Evolutionary conservation across 2,329 filamentous ascomycete species (phyloP).

Genomic region (Gaeumannomyces sp.): DNA sequence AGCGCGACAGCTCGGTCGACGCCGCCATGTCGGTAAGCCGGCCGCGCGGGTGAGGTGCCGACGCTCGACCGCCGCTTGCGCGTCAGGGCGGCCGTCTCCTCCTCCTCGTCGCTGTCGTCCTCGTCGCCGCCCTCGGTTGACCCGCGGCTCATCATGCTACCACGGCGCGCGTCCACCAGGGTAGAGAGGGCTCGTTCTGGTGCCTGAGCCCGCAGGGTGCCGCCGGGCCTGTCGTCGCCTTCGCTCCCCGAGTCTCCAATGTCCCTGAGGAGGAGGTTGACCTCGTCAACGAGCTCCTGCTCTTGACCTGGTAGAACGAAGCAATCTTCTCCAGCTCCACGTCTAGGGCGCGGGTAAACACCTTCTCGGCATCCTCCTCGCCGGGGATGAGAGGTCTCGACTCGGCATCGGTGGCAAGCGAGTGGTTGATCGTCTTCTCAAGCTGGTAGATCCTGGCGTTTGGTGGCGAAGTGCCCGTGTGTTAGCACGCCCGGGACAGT

Average conservation of each 20-base stretch:
- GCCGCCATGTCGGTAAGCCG: slow-evolving; percentile 49
- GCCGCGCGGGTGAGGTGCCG: slow-evolving; percentile 19
- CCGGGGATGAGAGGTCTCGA: slow-evolving; percentile 72
- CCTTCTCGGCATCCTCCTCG: slow-evolving; percentile 67
- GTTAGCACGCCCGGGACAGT: not conserved
- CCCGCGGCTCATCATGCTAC: slow-evolving; percentile 35
- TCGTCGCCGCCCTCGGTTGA: slow-evolving; percentile 54
- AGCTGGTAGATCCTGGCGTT: slow-evolving; percentile 77
- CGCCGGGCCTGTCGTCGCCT: slow-evolving; percentile 28
- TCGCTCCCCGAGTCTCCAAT: slow-evolving; percentile 62
- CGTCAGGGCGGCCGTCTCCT: slow-evolving; percentile 51
- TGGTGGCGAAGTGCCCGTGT: not conserved
- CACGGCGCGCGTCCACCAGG: slow-evolving; percentile 18
- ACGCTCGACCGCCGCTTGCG: slow-evolving; percentile 34
- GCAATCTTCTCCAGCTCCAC: slow-evolving; percentile 90
- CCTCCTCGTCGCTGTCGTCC: slow-evolving; percentile 59
- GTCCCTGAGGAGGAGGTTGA: slow-evolving; percentile 70
- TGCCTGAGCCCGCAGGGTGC: not conserved
- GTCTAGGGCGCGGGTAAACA: slow-evolving; percentile 77
- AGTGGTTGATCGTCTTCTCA: slow-evolving; percentile 73
- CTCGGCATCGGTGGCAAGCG: slow-evolving; percentile 64
- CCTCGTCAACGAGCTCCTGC: slow-evolving; percentile 75
- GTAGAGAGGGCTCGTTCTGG: not conserved
- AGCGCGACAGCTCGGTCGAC: slow-evolving; percentile 54
- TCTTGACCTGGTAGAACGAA: slow-evolving; percentile 86